A percentile compares a stretch with the other conserved stretches of the same genome.
phyloP scores from a whole-genome alignment of 78 protist species.

The Speleostelium caveatum region DNA sequence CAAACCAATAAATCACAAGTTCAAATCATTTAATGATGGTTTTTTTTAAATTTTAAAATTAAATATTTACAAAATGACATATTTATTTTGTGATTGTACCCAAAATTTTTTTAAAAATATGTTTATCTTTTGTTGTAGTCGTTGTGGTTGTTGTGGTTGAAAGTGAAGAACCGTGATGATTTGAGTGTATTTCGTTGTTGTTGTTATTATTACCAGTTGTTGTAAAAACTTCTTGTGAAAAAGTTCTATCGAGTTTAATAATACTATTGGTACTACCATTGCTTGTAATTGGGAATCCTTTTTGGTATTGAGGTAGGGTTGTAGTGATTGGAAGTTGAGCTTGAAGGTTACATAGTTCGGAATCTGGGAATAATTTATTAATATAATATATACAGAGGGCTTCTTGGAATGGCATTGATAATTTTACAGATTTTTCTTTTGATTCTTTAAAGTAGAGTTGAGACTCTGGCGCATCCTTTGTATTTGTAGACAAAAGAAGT shows the following conservation, averaged over 20 bases:
- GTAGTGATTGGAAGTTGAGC: not conserved
- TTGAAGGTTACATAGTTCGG: not conserved
- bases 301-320: not conserved
- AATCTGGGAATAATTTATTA: not conserved
- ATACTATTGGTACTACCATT: not conserved
- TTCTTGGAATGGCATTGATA: slow-evolving; percentile 27
- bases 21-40: too few relatives aligned
- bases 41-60: too few relatives aligned
- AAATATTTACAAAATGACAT: too few relatives aligned
- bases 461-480: not conserved
- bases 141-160: not conserved
- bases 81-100: not conserved
- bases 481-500: not conserved
- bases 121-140: not conserved
- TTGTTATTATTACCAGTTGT: not conserved
- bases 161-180: not conserved
- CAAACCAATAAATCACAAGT: too few relatives aligned
- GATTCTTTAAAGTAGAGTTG: slow-evolving; percentile 6
- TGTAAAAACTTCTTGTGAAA: not conserved
- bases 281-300: not conserved
- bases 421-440: slow-evolving; percentile 25
- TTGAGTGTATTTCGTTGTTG: not conserved
- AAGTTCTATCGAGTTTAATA: not conserved
- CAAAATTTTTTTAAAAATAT: not conserved
- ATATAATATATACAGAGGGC: not conserved